Evolutionary conservation across 345 rosid genomes (phyloP).

Genomic region (Erysimum cheiranthoides): DNA sequence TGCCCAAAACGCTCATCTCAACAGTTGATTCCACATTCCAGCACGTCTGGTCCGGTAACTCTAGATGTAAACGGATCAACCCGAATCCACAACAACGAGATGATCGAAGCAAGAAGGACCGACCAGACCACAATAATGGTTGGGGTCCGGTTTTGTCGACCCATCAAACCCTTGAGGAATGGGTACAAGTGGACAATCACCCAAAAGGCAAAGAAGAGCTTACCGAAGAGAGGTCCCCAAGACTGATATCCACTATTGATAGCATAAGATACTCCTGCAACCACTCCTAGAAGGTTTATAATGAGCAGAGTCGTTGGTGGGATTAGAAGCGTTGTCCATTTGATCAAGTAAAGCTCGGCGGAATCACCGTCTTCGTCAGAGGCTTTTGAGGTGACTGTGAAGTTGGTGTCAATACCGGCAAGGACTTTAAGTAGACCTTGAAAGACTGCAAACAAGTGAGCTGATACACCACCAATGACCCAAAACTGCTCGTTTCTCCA

Average conservation of each 20-base stretch:
- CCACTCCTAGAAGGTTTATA: constrained; percentile 81
- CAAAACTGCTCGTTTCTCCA: constrained; percentile 97
- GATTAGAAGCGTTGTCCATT: constrained; percentile 89
- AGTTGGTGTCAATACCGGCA: constrained; percentile 88
- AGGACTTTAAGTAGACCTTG: constrained; percentile 94
- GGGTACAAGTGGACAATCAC: constrained; percentile 89
- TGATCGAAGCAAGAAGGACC: constrained; percentile 78
- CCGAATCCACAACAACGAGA: constrained; percentile 84
- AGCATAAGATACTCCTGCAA: constrained; percentile 84
- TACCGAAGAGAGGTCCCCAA: constrained; percentile 94
- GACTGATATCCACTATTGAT: constrained; percentile 87
- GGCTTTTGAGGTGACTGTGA: constrained; percentile 92
- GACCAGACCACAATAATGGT: constrained; percentile 90
- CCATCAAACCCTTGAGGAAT: constrained; percentile 93
- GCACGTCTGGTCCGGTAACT: constrained; percentile 72
- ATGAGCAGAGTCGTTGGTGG: constrained; percentile 89
- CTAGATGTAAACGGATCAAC: constrained; percentile 78
- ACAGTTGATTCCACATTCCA: constrained; percentile 80
- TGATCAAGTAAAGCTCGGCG: constrained; percentile 79
- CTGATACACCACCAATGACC: constrained; percentile 91
- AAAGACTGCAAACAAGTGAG: constrained; percentile 85
- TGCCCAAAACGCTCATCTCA: constrained; percentile 26
- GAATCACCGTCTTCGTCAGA: constrained; percentile 81
- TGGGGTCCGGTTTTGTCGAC: constrained; percentile 84
- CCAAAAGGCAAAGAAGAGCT: constrained; percentile 93